Base-by-base conservation (phyloP, 768 basidiomycete genomes). In the Candolleomyces eurysporus region DNA sequence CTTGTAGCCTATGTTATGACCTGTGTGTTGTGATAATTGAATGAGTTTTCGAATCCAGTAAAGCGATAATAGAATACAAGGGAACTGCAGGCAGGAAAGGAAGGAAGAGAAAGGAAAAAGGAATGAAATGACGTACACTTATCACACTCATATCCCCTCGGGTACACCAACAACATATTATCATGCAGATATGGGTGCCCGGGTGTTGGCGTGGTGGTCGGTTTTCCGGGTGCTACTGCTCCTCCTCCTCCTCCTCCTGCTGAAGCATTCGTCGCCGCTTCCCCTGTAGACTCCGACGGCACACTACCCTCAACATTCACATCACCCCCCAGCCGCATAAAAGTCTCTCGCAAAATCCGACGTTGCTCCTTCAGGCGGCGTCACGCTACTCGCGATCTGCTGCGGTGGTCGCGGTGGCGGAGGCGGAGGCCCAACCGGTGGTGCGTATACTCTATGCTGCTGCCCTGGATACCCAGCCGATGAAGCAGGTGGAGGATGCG, bases 1-100 rank as follows among this genome's bases (percentile, higher is more conserved):
- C 71, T 90, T 91, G 74, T 87, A 93, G 2, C 92, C 91, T 0
- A 82, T 84, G 70, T 94, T 93, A 43, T 77, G 76, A 66, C 91
- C 91, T 92, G 46, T 14, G 31, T 45, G 17, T 43, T 61, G 51
- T 26, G 21, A n/a, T 55, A 49, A 51, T 57, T 19, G 26, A 30
- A 49, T n/a, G 3, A 30, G 39, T 39, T 48, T 50, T 39, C 45
- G 31, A 59, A 39, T 51, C 50, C 13, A 22, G 17, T 31, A 40
- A 43, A 57, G 43, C 51, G 46, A 52, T 58, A 62, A 43, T 51
- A 42, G 43, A 42, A 48, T 30, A 26, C 42, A 5, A 22, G 30
- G 21, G 21, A 51, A n/a, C n/a, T n/a, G n/a, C n/a, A 61, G 49
- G 13, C 32, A 49, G 36, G 6, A 42, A 45, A 53, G 42, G 42